A percentile compares a stretch with the other conserved stretches of the same genome.
Evolutionary conservation across 2,329 filamentous ascomycete species (phyloP).

Genomic region (Neopestalotiopsis clavispora): DNA sequence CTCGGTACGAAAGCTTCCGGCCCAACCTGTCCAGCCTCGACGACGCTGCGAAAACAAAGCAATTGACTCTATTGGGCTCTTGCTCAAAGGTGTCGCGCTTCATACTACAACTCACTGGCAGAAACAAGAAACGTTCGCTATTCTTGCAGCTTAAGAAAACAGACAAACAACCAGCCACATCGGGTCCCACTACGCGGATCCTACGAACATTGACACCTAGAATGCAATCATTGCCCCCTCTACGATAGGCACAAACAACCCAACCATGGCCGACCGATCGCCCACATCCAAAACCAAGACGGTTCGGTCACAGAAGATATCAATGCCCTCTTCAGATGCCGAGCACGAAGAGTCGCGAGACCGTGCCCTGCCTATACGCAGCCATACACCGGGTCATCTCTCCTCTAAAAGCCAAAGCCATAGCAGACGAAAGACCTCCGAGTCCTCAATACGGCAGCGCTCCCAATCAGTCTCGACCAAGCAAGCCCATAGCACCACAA

Average conservation of each 20-base stretch:
- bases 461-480: conserved; percentile 54
- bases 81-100: background rate
- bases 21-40: background rate
- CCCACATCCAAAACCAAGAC: conserved; percentile 47
- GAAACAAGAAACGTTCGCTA: background rate
- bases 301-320: conserved; percentile 60
- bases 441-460: conserved; percentile 58
- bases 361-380: conserved; percentile 49
- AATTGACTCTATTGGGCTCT: background rate
- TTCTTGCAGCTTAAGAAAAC: background rate
- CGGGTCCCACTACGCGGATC: background rate
- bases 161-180: background rate
- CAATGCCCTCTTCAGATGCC: conserved; percentile 40
- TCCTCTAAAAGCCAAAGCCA: conserved; percentile 57
- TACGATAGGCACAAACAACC: conserved; percentile 15
- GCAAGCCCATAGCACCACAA: conserved; percentile 31
- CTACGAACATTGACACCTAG: background rate
- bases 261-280: conserved; percentile 39
- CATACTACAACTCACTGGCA: background rate
- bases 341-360: conserved; percentile 42
- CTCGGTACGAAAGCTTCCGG: conserved; percentile 3
- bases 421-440: conserved; percentile 54
- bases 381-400: conserved; percentile 67
- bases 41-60: background rate
- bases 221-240: conserved; percentile 17